Evolutionary conservation across 257 asterid genomes (phyloP), one percentile per base, ranked within the genome.

Genomic region (Solanum lycopersicoides): DNA sequence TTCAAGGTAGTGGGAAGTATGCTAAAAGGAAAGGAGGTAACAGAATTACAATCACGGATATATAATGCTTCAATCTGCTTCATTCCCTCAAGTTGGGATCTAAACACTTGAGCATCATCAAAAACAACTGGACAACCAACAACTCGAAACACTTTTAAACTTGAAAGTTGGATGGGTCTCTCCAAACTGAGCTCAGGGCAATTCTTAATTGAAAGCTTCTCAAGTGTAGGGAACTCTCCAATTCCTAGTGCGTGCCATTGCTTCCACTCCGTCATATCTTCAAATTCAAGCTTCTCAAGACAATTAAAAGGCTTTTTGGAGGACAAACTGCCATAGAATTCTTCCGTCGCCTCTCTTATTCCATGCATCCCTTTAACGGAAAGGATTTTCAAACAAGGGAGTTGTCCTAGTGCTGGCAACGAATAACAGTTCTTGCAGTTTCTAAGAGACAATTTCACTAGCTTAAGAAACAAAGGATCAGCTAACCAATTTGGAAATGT

Each of bases 391-490:
- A 87, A 2, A 35, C 21, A 69, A 21, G 75, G 83, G 6, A 87
- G 63, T 23, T 82, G 84, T 13, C 87, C 89, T 9, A 83, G 21
- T 21, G 87, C 37, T 21, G 89, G 89, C 45, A 83, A 37, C 20
- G 50, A 71, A 83, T n/a, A 11, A 32, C 87, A 87, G 68, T 83
- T 4, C 75, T 25, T 9, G 65, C 89, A 87, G 4, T 72, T 9
- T 1, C 14, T 3, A 13, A 87, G n/a, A 20, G 2, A 20, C 30
- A 83, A 18, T 0, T 6, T 0, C 1, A 53, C 63, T 3, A 59
- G 9, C 56, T 86, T 23, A 15, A 11, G 3, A 50, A 71, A 86
- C 44, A 4, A 42, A 35, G 10, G 9, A 60, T 86, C 63, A 47
- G 15, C 85, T 18, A 86, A 15, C 88, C 88, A 86, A 25, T 53